A percentile compares a stretch with the other conserved stretches of the same genome.
Conservation (phyloP, 2,329 filamentous ascomycete species). For the Talaromyces sp. region DNA sequence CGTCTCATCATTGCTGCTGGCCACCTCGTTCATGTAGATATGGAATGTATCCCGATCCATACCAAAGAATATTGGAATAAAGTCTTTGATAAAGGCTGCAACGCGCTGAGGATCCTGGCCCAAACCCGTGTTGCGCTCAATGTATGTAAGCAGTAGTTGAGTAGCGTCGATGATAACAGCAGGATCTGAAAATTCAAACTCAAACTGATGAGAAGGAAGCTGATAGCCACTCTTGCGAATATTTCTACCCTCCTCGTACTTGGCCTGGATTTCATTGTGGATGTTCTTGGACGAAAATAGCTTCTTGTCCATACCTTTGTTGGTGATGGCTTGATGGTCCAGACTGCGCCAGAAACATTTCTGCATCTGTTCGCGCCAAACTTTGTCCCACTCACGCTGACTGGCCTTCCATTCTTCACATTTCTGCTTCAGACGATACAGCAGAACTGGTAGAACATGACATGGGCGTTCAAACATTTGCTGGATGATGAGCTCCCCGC, state of each 20-base stretch:
- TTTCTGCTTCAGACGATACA: slow-evolving; percentile 89
- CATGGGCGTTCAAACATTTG: slow-evolving; percentile 83
- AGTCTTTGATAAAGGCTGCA: slow-evolving; percentile 70
- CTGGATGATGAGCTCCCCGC: slow-evolving; percentile 77
- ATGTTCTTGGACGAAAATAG: slow-evolving; percentile 87
- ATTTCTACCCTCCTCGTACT: slow-evolving; percentile 84
- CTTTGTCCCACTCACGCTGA: slow-evolving; percentile 97
- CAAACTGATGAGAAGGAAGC: slow-evolving; percentile 67
- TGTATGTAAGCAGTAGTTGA: slow-evolving; percentile 46
- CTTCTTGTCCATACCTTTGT: slow-evolving; percentile 85
- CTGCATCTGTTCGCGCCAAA: slow-evolving; percentile 94
- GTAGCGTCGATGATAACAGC: slow-evolving; percentile 58
- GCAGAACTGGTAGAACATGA: slow-evolving; percentile 80
- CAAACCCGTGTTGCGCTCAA: slow-evolving; percentile 50
- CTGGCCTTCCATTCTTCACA: slow-evolving; percentile 97
- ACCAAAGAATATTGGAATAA: slow-evolving; percentile 73
- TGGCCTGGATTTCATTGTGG: slow-evolving; percentile 84
- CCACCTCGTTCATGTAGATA: slow-evolving; percentile 64
- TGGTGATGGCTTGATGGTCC: slow-evolving; percentile 91
- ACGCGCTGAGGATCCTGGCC: slow-evolving; percentile 67
- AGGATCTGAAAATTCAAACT: slow-evolving; percentile 69
- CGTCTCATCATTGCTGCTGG: slow-evolving; percentile 69
- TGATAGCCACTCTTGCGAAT: slow-evolving; percentile 60
- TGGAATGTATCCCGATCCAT: slow-evolving; percentile 67
- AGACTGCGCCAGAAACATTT: slow-evolving; percentile 93